These are phyloP conservation scores for Eurotiales sp. DNA, from an alignment of 2,329 filamentous ascomycete species.

Conservation along the genomic window DNA sequence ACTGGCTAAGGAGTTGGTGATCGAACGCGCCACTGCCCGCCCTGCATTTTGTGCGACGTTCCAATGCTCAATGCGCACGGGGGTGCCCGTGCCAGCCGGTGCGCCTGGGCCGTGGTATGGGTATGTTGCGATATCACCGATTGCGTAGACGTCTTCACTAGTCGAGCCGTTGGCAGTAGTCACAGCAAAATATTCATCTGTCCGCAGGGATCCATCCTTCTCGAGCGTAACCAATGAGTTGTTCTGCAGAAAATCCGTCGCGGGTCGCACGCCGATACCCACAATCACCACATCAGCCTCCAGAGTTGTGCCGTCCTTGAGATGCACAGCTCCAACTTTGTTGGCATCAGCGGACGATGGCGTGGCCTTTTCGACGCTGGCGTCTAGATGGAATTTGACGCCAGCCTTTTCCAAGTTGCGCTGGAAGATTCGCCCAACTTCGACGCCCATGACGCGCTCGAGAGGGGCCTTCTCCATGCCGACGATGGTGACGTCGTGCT, in stretches of 20 bases:
- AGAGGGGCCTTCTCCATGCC: conserved; percentile 85
- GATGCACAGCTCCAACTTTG: conserved; percentile 72
- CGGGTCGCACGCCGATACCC: conserved; percentile 82
- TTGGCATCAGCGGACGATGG: conserved; percentile 64
- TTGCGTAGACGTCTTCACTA: conserved; percentile 75
- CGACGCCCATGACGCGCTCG: conserved; percentile 76
- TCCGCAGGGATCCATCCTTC: conserved; percentile 78
- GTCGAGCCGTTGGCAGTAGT: conserved; percentile 30
- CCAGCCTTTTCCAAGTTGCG: conserved; percentile 77
- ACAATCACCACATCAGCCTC: conserved; percentile 87
- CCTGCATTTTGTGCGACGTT: conserved; percentile 95
- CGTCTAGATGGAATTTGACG: conserved; percentile 80
- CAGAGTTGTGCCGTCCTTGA: conserved; percentile 82
- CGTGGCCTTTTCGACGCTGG: conserved; percentile 76
- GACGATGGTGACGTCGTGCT: conserved; percentile 79
- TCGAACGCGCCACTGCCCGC: background rate
- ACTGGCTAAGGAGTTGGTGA: conserved; percentile 19
- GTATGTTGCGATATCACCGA: conserved; percentile 93
- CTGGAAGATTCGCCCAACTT: conserved; percentile 78
- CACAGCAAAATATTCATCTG: conserved; percentile 76
- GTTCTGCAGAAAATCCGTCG: conserved; percentile 74
- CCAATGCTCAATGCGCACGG: conserved; percentile 93
- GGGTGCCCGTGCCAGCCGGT: conserved; percentile 53
- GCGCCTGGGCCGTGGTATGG: conserved; percentile 90
- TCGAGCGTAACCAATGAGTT: conserved; percentile 69